These are phyloP conservation scores for Fusarium pilosicola DNA, from an alignment of 2,329 filamentous ascomycete species.

Conservation along the genomic window DNA sequence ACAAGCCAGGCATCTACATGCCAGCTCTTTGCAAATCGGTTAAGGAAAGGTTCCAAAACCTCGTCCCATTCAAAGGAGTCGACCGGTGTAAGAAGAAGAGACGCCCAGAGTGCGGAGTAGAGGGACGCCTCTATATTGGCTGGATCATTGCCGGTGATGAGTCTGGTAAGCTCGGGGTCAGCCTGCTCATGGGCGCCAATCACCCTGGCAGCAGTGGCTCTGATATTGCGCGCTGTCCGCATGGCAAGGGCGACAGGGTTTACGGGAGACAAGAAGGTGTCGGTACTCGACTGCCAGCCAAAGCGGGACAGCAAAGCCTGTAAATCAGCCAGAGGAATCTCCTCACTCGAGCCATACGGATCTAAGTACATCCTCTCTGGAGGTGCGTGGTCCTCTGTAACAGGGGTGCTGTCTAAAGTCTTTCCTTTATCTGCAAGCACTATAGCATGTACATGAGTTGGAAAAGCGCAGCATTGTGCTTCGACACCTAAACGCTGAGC, in stretches of 20 bases:
- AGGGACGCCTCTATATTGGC: slow-evolving; percentile 66
- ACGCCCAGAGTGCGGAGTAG: slow-evolving; percentile 80
- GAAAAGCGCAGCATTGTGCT: slow-evolving; percentile 82
- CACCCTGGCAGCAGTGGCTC: slow-evolving; percentile 66
- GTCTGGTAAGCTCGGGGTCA: slow-evolving; percentile 47
- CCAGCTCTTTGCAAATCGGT: slow-evolving; percentile 52
- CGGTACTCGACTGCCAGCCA: slow-evolving; percentile 55
- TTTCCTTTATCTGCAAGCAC: slow-evolving; percentile 70
- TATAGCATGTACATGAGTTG: slow-evolving; percentile 85
- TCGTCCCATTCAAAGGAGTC: slow-evolving; percentile 65
- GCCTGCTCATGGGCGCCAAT: slow-evolving; percentile 44
- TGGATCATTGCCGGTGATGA: slow-evolving; percentile 48
- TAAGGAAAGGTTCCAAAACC: slow-evolving; percentile 70
- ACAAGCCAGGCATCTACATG: slow-evolving; percentile 78
- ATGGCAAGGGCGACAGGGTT: slow-evolving; percentile 74
- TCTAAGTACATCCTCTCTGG: slow-evolving; percentile 78
- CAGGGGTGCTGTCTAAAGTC: slow-evolving; percentile 65
- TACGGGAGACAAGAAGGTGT: slow-evolving; percentile 71
- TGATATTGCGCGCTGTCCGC: slow-evolving; percentile 80
- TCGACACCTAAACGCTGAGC: slow-evolving; percentile 79
- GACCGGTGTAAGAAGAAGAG: slow-evolving; percentile 64
- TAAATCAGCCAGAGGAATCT: slow-evolving; percentile 71
- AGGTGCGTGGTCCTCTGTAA: slow-evolving; percentile 52
- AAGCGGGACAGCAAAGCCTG: slow-evolving; percentile 65
- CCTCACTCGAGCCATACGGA: slow-evolving; percentile 76